Conservation (phyloP, 495 filamentous ascomycete species). For the Sphaerosporella brunnea region DNA sequence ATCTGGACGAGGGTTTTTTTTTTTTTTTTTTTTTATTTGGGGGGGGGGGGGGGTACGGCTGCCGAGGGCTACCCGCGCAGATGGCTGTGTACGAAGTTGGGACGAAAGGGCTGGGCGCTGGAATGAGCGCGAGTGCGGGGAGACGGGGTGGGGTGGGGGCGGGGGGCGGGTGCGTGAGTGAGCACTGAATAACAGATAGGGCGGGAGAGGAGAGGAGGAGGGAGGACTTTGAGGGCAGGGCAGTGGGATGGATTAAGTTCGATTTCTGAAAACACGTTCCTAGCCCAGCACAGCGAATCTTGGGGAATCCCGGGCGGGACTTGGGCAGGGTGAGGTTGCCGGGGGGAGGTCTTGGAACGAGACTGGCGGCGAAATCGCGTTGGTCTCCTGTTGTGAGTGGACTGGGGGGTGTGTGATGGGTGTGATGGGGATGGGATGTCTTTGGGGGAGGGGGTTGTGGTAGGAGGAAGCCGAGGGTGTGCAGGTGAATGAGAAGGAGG, state of each 20-base stretch:
- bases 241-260: neutral
- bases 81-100: neutral
- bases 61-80: neutral
- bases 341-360: neutral
- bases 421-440: neutral
- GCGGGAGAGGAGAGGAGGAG: neutral
- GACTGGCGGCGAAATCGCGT: neutral
- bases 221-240: neutral
- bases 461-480: neutral
- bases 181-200: neutral
- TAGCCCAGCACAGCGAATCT: neutral
- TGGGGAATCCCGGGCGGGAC: neutral
- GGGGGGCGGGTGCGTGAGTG: neutral
- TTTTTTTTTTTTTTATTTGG: too few species aligned
- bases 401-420: too few species aligned
- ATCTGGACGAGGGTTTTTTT: too few species aligned
- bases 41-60: neutral
- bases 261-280: neutral
- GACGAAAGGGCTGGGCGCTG: slow-evolving; percentile 1
- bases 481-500: neutral
- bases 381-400: too few species aligned
- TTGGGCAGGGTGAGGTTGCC: neutral
- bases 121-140: neutral
- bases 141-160: neutral
- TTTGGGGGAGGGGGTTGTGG: too few species aligned